Percentiles rank a stretch among this genome's conserved stretches.
These are phyloP conservation scores for Sistotremastrum niveocremeum DNA, from an alignment of 768 basidiomycete species.

Conservation along the genomic window DNA sequence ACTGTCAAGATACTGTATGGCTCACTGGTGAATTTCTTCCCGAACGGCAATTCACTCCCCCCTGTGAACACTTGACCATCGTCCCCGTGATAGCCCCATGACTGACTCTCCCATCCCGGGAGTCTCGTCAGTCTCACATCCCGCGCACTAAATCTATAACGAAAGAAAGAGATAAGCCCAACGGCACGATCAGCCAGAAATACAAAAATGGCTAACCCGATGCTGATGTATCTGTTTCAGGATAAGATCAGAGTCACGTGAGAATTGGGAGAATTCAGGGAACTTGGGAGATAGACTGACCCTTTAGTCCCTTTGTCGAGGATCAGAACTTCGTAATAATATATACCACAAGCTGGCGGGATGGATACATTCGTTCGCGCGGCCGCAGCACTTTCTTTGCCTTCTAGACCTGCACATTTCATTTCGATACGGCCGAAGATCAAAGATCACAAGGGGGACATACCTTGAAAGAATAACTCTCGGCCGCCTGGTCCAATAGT, in stretches of 20 bases:
- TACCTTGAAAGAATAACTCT: slow-evolving; percentile 61
- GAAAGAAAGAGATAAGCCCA: slow-evolving; percentile 5
- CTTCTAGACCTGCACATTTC: slow-evolving; percentile 30
- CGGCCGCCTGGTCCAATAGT: slow-evolving; percentile 58
- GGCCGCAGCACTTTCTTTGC: slow-evolving; percentile 71
- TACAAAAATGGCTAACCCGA: slow-evolving; percentile 41
- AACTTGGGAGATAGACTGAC: slow-evolving; percentile 27
- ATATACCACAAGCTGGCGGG: slow-evolving; percentile 79
- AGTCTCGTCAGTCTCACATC: slow-evolving; percentile 58
- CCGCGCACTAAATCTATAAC: slow-evolving; percentile 47
- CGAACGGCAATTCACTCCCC: slow-evolving; percentile 60
- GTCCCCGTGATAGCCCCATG: slow-evolving; percentile 92
- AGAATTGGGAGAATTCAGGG: not conserved
- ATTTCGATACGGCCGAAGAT: slow-evolving; percentile 4
- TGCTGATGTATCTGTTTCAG: slow-evolving; percentile 51
- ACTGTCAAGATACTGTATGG: slow-evolving; percentile 6
- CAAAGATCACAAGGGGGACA: slow-evolving; percentile 7
- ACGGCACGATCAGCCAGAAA: not conserved
- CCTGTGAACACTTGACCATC: slow-evolving; percentile 69
- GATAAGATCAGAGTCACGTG: slow-evolving; percentile 9
- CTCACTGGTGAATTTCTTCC: slow-evolving; percentile 71
- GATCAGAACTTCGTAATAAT: slow-evolving; percentile 88
- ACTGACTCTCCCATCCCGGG: slow-evolving; percentile 75
- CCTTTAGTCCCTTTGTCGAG: slow-evolving; percentile 70
- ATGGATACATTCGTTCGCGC: slow-evolving; percentile 67